phyloP scores from a whole-genome alignment of 768 basidiomycete species.

The Amanita rubescens region DNA sequence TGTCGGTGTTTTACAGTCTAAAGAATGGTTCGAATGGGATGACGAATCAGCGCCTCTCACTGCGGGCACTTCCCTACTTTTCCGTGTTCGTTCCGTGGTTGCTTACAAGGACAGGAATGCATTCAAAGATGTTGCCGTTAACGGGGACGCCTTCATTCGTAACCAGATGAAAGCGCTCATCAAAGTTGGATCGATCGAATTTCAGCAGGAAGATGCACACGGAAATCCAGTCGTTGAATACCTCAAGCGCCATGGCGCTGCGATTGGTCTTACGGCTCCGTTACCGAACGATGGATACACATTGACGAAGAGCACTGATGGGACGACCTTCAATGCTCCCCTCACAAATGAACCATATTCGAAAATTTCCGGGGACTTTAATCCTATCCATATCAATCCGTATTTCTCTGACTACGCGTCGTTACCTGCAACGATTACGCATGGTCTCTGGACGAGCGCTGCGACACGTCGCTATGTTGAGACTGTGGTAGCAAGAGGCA shows the following conservation, averaged over 20 bases:
- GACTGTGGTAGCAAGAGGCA: constrained; percentile 87
- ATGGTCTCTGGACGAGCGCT: constrained; percentile 95
- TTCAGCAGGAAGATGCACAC: constrained; percentile 77
- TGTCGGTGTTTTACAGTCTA: constrained; percentile 87
- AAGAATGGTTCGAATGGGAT: constrained; percentile 98
- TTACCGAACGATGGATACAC: constrained; percentile 85
- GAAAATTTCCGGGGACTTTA: constrained; percentile 93
- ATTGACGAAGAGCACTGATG: constrained; percentile 53
- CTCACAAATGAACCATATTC: constrained; percentile 95
- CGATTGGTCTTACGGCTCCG: constrained; percentile 69
- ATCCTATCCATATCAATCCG: constrained; percentile 97
- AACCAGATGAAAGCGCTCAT: constrained; percentile 84
- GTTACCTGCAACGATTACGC: constrained; percentile 94
- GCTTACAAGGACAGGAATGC: constrained; percentile 88
- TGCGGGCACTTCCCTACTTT: constrained; percentile 78
- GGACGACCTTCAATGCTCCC: constrained; percentile 72
- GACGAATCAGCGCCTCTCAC: constrained; percentile 71
- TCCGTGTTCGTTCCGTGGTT: constrained; percentile 82
- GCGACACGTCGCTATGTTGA: constrained; percentile 91
- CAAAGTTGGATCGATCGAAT: constrained; percentile 84
- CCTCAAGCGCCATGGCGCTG: constrained; percentile 82
- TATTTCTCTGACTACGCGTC: constrained; percentile 94
- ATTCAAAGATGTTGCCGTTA: constrained; percentile 73
- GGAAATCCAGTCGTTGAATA: constrained; percentile 94
- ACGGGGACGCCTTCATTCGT: constrained; percentile 81